Conservation (phyloP, 2,329 filamentous ascomycete species). For the Cadophora sp. region DNA sequence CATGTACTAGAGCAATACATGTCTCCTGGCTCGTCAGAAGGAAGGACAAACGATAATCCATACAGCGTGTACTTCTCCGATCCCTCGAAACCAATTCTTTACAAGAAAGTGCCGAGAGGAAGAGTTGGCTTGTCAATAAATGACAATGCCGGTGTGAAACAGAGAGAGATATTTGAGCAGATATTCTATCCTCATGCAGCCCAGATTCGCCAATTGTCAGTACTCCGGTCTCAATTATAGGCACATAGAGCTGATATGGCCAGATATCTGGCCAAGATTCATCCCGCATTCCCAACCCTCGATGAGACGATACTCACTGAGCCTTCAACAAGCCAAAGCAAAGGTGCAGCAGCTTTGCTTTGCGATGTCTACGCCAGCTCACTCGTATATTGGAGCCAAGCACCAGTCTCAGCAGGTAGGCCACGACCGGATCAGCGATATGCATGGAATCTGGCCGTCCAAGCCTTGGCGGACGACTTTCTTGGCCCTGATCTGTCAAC, state of each 20-base stretch:
- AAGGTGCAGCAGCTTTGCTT: slow-evolving; percentile 61
- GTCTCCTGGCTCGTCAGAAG: slow-evolving; percentile 45
- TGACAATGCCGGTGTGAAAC: slow-evolving; percentile 52
- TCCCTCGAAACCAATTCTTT: slow-evolving; percentile 52
- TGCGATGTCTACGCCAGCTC: slow-evolving; percentile 64
- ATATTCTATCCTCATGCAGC: slow-evolving; percentile 61
- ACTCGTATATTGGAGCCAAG: slow-evolving; percentile 62
- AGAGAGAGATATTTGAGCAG: slow-evolving; percentile 62
- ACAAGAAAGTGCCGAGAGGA: slow-evolving; percentile 37
- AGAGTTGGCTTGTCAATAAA: slow-evolving; percentile 47
- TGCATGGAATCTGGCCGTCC: slow-evolving; percentile 67
- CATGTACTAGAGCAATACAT: slow-evolving; percentile 67
- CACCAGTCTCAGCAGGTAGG: slow-evolving; percentile 50
- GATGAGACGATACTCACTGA: slow-evolving; percentile 60
- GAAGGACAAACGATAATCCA: slow-evolving; percentile 45
- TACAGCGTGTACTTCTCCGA: slow-evolving; percentile 52
- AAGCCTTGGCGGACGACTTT: slow-evolving; percentile 65
- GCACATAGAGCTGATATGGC: slow-evolving; percentile 12
- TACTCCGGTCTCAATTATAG: slow-evolving; percentile 5
- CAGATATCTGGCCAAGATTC: slow-evolving; percentile 62
- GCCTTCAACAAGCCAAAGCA: slow-evolving; percentile 51
- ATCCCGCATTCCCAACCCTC: slow-evolving; percentile 66
- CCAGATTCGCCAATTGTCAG: slow-evolving; percentile 57
- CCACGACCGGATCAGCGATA: slow-evolving; percentile 63
- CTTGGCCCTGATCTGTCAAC: slow-evolving; percentile 64